Conservation (phyloP, 768 basidiomycete species). For the Chiua virens region DNA sequence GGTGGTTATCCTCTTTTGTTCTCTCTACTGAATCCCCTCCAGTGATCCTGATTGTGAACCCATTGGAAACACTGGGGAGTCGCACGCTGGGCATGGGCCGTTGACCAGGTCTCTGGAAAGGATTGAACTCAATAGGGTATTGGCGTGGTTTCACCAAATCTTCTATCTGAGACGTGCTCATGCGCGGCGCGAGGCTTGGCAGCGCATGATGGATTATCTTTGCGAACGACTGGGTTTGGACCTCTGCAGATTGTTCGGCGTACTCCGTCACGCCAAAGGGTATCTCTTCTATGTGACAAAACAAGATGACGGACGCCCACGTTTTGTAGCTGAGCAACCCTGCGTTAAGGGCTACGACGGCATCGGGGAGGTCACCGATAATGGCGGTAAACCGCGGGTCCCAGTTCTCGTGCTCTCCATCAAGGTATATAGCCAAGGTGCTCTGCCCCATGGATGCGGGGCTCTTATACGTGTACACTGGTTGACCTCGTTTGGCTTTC, state of each 20-base stretch:
- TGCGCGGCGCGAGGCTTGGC: conserved; percentile 23
- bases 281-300: conserved; percentile 25
- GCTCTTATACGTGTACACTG: conserved; percentile 37
- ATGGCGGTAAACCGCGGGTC: conserved; percentile 23
- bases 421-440: conserved; percentile 37
- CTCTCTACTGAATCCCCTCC: conserved; percentile 15
- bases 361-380: conserved; percentile 34
- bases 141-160: conserved; percentile 25
- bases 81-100: conserved; percentile 24
- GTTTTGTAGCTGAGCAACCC: conserved; percentile 36
- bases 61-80: conserved; percentile 33
- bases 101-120: conserved; percentile 35
- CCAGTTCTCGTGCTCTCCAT: conserved; percentile 28
- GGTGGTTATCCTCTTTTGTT: neutral
- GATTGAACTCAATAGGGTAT: conserved; percentile 33
- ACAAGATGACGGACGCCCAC: conserved; percentile 39
- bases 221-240: conserved; percentile 29
- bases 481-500: conserved; percentile 26
- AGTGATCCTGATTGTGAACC: conserved; percentile 30
- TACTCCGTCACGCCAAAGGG: conserved; percentile 39
- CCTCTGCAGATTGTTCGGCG: conserved; percentile 36
- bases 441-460: conserved; percentile 40
- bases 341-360: conserved; percentile 42
- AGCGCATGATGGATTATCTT: conserved; percentile 29
- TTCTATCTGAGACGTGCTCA: conserved; percentile 21